Percentiles rank a stretch among this genome's conserved stretches.
phyloP scores from a whole-genome alignment of 352 stramenopile genomes.

The Plasmopara muralis region DNA sequence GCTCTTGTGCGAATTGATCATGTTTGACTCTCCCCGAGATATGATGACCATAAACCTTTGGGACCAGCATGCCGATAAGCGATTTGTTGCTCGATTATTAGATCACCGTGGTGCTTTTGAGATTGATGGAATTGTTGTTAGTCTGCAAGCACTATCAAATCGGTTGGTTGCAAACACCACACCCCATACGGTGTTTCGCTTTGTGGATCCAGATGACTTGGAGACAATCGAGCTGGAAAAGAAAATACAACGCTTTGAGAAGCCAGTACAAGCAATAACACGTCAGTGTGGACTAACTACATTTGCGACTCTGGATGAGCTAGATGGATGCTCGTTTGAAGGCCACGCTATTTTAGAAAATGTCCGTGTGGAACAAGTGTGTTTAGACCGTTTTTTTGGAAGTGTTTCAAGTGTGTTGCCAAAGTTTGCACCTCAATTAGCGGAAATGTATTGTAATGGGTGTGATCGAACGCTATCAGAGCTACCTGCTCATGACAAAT shows the following conservation, averaged over 20 bases:
- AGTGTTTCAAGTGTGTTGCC: conserved; percentile 21
- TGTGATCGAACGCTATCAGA: conserved; percentile 37
- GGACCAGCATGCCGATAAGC: conserved; percentile 54
- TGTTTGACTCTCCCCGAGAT: conserved; percentile 31
- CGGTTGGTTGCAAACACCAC: conserved; percentile 56
- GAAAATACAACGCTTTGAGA: conserved; percentile 4
- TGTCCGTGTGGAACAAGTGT: conserved; percentile 38
- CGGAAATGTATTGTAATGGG: conserved; percentile 39
- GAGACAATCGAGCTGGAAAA: conserved; percentile 25
- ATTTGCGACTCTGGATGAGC: conserved; percentile 30
- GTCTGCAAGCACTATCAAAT: conserved; percentile 37
- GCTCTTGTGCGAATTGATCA: conserved; percentile 41
- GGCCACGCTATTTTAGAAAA: conserved; percentile 30
- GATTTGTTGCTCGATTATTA: conserved; percentile 35
- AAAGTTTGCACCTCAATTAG: conserved; percentile 26
- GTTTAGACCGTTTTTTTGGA: conserved; percentile 28
- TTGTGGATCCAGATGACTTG: conserved; percentile 21
- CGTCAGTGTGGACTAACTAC: neutral
- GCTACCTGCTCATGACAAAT: conserved; percentile 6
- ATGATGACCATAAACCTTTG: conserved; percentile 53
- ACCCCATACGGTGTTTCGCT: conserved; percentile 37
- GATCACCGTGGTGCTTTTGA: conserved; percentile 30
- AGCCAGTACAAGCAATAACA: neutral
- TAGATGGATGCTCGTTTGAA: conserved; percentile 21
- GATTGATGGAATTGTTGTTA: conserved; percentile 38